Base-by-base conservation (phyloP, 441 rosid species). In the Geranium incanum region DNA sequence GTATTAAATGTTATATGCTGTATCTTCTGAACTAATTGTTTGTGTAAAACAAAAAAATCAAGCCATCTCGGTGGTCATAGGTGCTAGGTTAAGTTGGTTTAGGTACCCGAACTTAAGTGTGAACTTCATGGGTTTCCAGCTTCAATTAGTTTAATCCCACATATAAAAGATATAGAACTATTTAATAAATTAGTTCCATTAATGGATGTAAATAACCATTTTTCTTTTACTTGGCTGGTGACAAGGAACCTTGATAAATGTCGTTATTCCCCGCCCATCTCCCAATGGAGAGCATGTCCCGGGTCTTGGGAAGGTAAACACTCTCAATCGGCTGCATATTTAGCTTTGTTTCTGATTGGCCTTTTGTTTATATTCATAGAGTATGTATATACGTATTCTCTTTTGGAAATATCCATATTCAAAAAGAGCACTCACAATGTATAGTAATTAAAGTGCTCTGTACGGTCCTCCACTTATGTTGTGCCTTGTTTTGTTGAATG, bases 261-360 rank as follows among this genome's bases (percentile, higher is more conserved):
- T 82, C 37, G 80, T 79, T 63, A 84, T 84, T 75, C 88, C 88
- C 1, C 80, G 88, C 41, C 86, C 86, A 4, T 73, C 78, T 70
- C 76, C 78, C 33, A 78, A 72, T 67, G 83, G 80, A 73, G 81
- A 76, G 28, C 78, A 76, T 74, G 71, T 78, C 45, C 81, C 84
- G 1, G 86, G 88, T 64, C 86, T 84, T 68, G 88, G 88, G 67
- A 84, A 79, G 88, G 86, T 84, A 64, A 68, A 5, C 48, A 45
- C 18, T n/a, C 60, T 52, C 8, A 0, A 19, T 9, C 8, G 6
- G 48, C 67, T 19, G 6, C 66, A 21, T 28, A 19, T 6, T 6
- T 64, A 21, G 38, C 37, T 50, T 5, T 16, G 13, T 38, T 12
- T 52, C 13, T 39, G 4, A 23, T 21, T 63, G 6, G 5, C 41